Evolutionary conservation across 495 filamentous ascomycete genomes (phyloP), one percentile per base, ranked within the genome.

Genomic region (Cercophora sp.): DNA sequence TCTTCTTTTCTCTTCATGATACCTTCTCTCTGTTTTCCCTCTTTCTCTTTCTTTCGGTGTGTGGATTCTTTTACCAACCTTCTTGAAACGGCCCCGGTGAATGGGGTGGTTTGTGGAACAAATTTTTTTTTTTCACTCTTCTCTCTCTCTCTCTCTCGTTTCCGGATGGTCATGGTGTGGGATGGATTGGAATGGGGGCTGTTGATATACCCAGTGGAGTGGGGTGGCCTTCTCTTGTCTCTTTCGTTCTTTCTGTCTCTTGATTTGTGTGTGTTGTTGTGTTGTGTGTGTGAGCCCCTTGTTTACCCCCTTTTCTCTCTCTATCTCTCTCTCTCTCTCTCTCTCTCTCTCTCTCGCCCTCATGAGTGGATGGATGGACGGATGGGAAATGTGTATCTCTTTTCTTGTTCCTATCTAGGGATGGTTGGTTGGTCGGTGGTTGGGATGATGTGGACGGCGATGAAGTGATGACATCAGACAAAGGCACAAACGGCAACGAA

Each of bases 381-480:
- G n/a, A n/a, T n/a, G n/a, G n/a, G n/a, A n/a, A n/a, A n/a, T n/a
- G n/a, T n/a, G n/a, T n/a, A n/a, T n/a, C n/a, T n/a, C n/a, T n/a
- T n/a, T n/a, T n/a, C n/a, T n/a, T n/a, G n/a, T n/a, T n/a, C n/a
- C n/a, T n/a, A n/a, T n/a, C n/a, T n/a, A n/a, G n/a, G 35, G 41
- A 37, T 40, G 55, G 22, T 40, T 48, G 34, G 36, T 26, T 25
- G n/a, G 29, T 48, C 19, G 37, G 39, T 18, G 54, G 36, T 24
- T 52, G 48, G 51, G 48, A 37, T 37, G n/a, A 52, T 31, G 49
- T 27, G 32, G 31, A 60, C 10, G 19, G 32, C 19, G 42, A 55
- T 48, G 46, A 58, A 55, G 52, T 51, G 32, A 62, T 53, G 59
- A 59, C 44, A 49, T 40, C 32, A 23, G 35, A 40, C 40, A 5